phyloP scores from a whole-genome alignment of 1,284 basidiomycete genomes.

The Boletus chippewaensis region DNA sequence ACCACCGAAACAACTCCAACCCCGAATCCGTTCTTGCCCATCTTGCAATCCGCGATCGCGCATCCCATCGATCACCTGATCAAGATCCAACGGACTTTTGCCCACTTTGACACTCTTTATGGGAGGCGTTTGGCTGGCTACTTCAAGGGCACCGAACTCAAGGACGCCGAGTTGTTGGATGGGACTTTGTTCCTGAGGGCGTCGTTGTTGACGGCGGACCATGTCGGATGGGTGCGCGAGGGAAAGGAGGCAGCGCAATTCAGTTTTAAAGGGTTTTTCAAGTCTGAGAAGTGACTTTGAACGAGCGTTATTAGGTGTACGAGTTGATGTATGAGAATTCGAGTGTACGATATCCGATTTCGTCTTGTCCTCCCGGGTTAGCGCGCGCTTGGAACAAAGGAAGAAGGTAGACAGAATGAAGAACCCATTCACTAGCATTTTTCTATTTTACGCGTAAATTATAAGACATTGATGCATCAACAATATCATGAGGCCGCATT shows the following conservation, averaged over 20 bases:
- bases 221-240: slow-evolving; percentile 33
- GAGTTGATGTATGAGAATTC: too few species aligned
- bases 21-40: slow-evolving; percentile 30
- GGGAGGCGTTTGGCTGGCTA: slow-evolving; percentile 27
- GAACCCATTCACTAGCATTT: too few species aligned
- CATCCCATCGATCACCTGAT: slow-evolving; percentile 31
- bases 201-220: slow-evolving; percentile 26
- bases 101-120: slow-evolving; percentile 30
- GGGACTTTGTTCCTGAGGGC: slow-evolving; percentile 31
- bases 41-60: slow-evolving; percentile 30
- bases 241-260: slow-evolving; percentile 18
- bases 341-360: too few species aligned
- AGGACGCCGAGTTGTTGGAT: slow-evolving; percentile 28
- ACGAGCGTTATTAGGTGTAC: too few species aligned
- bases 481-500: too few species aligned
- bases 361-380: too few species aligned
- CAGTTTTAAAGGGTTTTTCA: too few species aligned
- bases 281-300: too few species aligned
- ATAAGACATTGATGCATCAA: too few species aligned
- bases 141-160: slow-evolving; percentile 36
- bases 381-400: too few species aligned
- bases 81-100: slow-evolving; percentile 32
- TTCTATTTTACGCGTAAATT: too few species aligned
- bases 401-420: too few species aligned
- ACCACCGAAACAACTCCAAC: slow-evolving; percentile 17